Conservation (phyloP, 2,329 filamentous ascomycete genomes). For the Fusarium siculi region DNA sequence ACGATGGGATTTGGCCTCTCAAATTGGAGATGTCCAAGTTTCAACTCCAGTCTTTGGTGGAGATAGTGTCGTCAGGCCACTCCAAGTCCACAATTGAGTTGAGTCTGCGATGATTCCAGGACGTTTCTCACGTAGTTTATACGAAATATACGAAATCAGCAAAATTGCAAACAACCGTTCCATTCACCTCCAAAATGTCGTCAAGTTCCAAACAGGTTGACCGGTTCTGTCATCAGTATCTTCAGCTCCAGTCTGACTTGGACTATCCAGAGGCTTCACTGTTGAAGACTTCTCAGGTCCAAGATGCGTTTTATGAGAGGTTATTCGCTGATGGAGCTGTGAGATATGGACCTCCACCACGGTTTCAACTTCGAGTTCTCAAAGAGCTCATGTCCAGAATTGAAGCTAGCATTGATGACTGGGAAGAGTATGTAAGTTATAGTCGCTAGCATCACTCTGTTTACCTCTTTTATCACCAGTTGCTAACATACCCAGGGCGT, state of each 20-base stretch:
- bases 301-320: slow-evolving; percentile 71
- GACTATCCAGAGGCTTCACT: slow-evolving; percentile 69
- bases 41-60: slow-evolving; percentile 38
- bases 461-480: background rate
- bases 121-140: slow-evolving; percentile 17
- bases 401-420: slow-evolving; percentile 80
- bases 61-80: slow-evolving; percentile 28
- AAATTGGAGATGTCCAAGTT: slow-evolving; percentile 21
- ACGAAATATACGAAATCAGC: background rate
- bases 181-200: slow-evolving; percentile 19
- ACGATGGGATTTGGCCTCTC: background rate
- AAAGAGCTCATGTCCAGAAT: slow-evolving; percentile 78
- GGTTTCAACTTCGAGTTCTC: slow-evolving; percentile 77
- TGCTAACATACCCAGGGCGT: slow-evolving; percentile 72
- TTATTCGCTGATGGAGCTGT: slow-evolving; percentile 72
- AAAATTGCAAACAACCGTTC: background rate
- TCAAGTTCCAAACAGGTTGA: slow-evolving; percentile 44
- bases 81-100: slow-evolving; percentile 25
- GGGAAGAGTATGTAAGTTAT: slow-evolving; percentile 84
- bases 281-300: slow-evolving; percentile 70
- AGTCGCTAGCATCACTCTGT: background rate
- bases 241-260: slow-evolving; percentile 76
- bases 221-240: slow-evolving; percentile 78
- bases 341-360: slow-evolving; percentile 68
- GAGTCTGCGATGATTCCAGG: slow-evolving; percentile 10